These are phyloP conservation scores for Canavalia gladiata DNA, from an alignment of 306 rosid species.

Conservation along the genomic window DNA sequence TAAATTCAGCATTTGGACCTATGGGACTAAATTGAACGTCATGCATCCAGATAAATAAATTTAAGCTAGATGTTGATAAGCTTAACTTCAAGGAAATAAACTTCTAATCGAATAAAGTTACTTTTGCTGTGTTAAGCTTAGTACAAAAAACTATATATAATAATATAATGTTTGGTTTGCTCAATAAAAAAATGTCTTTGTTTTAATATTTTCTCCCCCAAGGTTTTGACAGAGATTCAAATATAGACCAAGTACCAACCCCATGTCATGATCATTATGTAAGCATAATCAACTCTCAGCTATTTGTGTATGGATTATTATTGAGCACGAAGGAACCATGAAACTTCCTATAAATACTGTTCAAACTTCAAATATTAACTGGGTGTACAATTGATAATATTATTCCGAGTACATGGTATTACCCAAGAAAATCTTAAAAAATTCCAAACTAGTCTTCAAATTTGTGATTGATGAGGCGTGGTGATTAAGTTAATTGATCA, in stretches of 20 bases:
- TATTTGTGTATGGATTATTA: slow-evolving; percentile 7
- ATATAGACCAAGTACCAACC: slow-evolving; percentile 31
- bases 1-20: slow-evolving; percentile 15
- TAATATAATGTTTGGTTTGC: background rate
- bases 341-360: slow-evolving; percentile 42
- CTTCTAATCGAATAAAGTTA: background rate
- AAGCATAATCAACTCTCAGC: slow-evolving; percentile 35
- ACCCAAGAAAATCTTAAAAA: background rate
- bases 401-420: background rate
- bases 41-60: slow-evolving; percentile 8
- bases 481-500: slow-evolving; percentile 32
- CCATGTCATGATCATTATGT: slow-evolving; percentile 40
- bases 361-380: slow-evolving; percentile 35
- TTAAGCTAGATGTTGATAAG: background rate
- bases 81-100: slow-evolving; percentile 32
- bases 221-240: slow-evolving; percentile 53
- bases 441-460: slow-evolving; percentile 44
- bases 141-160: background rate
- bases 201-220: slow-evolving; percentile 11
- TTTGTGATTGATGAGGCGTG: slow-evolving; percentile 30
- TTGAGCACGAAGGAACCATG: slow-evolving; percentile 34
- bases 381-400: background rate
- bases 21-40: slow-evolving; percentile 1
- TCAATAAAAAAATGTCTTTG: background rate
- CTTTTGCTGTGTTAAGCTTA: slow-evolving; percentile 42